Base-by-base conservation (phyloP, 1,284 basidiomycete genomes). In the Coniophora puteana region DNA sequence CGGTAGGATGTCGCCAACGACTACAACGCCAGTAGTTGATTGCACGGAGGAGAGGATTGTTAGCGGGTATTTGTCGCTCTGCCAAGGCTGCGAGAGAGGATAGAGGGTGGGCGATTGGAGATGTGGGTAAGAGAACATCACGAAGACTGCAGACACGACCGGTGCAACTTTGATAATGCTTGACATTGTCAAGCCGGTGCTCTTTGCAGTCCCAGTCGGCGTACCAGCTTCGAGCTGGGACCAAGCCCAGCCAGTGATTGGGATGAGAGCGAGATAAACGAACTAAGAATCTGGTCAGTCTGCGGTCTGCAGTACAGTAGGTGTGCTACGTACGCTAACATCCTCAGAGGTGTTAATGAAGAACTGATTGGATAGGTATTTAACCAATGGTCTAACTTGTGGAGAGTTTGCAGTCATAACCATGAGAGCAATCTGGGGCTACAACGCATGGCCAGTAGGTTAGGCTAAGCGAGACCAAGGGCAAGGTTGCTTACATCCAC, bases 11-110 rank as follows among this genome's bases (percentile, higher is more conserved):
- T 94, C 87, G 14, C 79, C 91, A 6, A 94, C 89, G 2, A 85
- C 75, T 13, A 94, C 76, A 11, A 80, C 62, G 2, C 92, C 91
- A 1, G 89, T 92, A n/a, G 71, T 57, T 23, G 89, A 89, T 38
- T 80, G 69, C 23, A 75, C 73, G 0, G 85, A 76, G 2, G 78
- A 87, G 34, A 89, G 75, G 11, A 93, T 76, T 25, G 71, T 73
- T n/a, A 91, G 64, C 3, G 76, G 73, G 33, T 72, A 74, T 18
- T 56, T 62, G 2, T 76, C 72, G 46, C 75, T 76, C 13, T 62
- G 61, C 53, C 78, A 85, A 2, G 82, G 72, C 45, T 67, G 61
- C 17, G 51, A 48, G 8, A 78, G 61, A 30, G 78, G 78, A 52
- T 76, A 70, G 28, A 83, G 72, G 10, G 77, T 71, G 4, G 80